Percentiles rank a stretch among this genome's conserved stretches.
Evolutionary conservation across 768 basidiomycete genomes (phyloP).

Genomic region (Zangia roseola): DNA sequence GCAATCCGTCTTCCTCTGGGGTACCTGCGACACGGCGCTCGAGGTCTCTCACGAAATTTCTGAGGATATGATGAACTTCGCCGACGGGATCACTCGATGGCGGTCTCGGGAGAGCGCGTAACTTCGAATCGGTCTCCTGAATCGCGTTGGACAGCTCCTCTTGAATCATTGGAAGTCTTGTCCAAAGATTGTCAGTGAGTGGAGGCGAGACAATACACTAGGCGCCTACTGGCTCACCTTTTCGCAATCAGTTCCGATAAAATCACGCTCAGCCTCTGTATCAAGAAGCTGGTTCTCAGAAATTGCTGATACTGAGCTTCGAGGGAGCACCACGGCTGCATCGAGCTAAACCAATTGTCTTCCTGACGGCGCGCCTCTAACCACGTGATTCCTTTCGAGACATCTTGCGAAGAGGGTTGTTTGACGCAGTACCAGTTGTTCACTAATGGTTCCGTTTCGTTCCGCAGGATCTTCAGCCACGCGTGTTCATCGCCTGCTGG

Average conservation of each 20-base stretch:
- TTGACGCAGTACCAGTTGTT: conserved; percentile 41
- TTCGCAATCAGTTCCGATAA: conserved; percentile 63
- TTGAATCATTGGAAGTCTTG: conserved; percentile 62
- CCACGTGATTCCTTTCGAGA: conserved; percentile 43
- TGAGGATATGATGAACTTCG: conserved; percentile 53
- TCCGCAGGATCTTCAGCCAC: conserved; percentile 59
- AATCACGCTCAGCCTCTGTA: conserved; percentile 55
- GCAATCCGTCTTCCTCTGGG: conserved; percentile 47
- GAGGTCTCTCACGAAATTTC: conserved; percentile 47
- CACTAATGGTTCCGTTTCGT: conserved; percentile 39
- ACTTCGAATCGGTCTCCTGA: conserved; percentile 32
- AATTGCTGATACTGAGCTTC: conserved; percentile 49
- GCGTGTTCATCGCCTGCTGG: conserved; percentile 17
- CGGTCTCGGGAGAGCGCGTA: conserved; percentile 42
- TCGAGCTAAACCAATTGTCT: conserved; percentile 53
- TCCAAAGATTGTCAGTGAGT: background rate
- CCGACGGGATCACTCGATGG: conserved; percentile 56
- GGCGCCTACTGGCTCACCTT: conserved; percentile 36
- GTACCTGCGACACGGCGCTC: conserved; percentile 49
- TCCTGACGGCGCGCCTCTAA: conserved; percentile 57
- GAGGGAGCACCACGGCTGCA: conserved; percentile 53
- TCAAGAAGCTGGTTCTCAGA: conserved; percentile 56
- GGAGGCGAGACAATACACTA: background rate
- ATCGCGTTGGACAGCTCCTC: conserved; percentile 53
- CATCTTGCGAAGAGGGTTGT: conserved; percentile 33